A percentile compares a stretch with the other conserved stretches of the same genome.
phyloP scores from a whole-genome alignment of 306 rosid species.

The Albizia julibrissin region DNA sequence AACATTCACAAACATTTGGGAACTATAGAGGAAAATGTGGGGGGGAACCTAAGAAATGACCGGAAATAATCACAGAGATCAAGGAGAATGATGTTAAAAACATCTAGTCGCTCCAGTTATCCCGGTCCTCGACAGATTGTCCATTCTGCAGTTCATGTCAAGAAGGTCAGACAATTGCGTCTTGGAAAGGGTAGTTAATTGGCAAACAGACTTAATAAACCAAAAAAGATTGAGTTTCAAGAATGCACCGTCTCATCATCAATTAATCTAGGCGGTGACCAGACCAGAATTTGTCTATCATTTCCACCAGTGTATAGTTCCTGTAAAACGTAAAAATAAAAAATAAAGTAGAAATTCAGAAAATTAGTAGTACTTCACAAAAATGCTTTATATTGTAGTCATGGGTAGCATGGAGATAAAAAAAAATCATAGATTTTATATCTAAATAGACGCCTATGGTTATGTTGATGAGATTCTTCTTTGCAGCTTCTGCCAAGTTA shows the following conservation, averaged over 20 bases:
- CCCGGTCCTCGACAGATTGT: slow-evolving; percentile 57
- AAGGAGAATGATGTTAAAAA: slow-evolving; percentile 7
- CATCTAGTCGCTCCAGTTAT: slow-evolving; percentile 80
- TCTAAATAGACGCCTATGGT: neutral
- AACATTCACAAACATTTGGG: slow-evolving; percentile 28
- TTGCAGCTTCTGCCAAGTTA: neutral
- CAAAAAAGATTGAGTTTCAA: slow-evolving; percentile 9
- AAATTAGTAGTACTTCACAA: neutral
- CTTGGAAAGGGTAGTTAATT: slow-evolving; percentile 1
- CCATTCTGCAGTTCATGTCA: slow-evolving; percentile 62
- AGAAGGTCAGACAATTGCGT: slow-evolving; percentile 33
- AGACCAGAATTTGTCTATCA: slow-evolving; percentile 87
- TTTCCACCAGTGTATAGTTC: slow-evolving; percentile 92
- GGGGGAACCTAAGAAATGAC: neutral
- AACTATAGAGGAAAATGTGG: neutral
- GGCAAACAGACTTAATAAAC: slow-evolving; percentile 7
- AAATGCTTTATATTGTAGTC: neutral
- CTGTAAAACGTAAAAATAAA: slow-evolving; percentile 40
- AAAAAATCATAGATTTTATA: neutral
- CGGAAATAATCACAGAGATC: neutral
- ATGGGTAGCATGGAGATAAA: neutral
- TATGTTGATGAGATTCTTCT: neutral
- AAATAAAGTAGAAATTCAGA: neutral
- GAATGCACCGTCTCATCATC: slow-evolving; percentile 55
- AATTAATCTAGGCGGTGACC: slow-evolving; percentile 70